Conservation (phyloP, 1,284 basidiomycete genomes). For the Trichosporon coremiiforme region DNA sequence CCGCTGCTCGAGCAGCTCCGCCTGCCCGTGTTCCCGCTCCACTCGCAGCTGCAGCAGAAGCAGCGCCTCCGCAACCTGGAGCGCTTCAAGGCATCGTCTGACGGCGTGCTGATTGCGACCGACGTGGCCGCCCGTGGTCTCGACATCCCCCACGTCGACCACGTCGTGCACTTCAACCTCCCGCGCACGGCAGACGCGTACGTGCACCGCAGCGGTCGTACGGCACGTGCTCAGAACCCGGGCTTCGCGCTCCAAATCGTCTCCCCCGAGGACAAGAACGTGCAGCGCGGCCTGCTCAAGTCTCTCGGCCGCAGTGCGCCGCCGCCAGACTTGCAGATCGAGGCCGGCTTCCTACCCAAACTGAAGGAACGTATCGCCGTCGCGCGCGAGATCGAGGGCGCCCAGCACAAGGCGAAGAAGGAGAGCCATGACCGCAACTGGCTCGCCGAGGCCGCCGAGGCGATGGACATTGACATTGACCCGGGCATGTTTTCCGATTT, state of each 20-base stretch:
- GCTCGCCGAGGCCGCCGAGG: constrained; percentile 86
- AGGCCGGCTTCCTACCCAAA: constrained; percentile 80
- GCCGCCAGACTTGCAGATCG: constrained; percentile 76
- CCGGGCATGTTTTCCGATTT: constrained; percentile 64
- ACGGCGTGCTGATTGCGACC: constrained; percentile 77
- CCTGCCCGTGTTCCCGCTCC: constrained; percentile 78
- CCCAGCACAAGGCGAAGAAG: constrained; percentile 80
- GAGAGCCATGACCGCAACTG: constrained; percentile 87
- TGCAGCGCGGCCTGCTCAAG: constrained; percentile 72
- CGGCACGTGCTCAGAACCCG: constrained; percentile 72
- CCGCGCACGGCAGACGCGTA: constrained; percentile 73
- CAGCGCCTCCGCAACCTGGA: constrained; percentile 97
- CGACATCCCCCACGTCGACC: constrained; percentile 71
- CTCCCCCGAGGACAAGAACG: constrained; percentile 80
- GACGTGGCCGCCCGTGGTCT: constrained; percentile 76
- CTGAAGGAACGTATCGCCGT: constrained; percentile 79
- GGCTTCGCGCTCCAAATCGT: constrained; percentile 90
- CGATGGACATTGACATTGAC: constrained; percentile 90
- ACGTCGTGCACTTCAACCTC: constrained; percentile 77
- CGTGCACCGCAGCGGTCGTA: constrained; percentile 73
- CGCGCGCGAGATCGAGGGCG: constrained; percentile 82
- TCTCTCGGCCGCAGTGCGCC: constrained; percentile 67
- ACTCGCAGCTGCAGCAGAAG: constrained; percentile 94
- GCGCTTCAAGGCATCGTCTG: constrained; percentile 73
- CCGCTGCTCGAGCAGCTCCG: constrained; percentile 81